phyloP scores from a whole-genome alignment of 495 filamentous ascomycete species.

The Tuber brumale region DNA sequence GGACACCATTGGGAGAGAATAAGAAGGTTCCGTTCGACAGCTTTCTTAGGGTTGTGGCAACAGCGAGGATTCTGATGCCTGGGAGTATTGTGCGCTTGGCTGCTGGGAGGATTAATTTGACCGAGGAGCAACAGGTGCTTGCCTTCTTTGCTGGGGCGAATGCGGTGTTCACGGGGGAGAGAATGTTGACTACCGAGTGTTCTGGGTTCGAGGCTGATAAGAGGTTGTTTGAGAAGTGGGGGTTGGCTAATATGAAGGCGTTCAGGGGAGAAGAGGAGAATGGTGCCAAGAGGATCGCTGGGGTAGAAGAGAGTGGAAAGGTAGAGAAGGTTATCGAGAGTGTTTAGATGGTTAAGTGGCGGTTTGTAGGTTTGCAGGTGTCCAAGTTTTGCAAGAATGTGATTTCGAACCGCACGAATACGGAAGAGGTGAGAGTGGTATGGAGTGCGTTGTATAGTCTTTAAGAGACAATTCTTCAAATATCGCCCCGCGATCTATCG shows the following conservation, averaged over 20 bases:
- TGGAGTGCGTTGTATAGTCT: not conserved
- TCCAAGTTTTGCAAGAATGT: not conserved
- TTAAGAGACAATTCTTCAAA: no score
- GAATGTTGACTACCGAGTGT: conserved; percentile 84
- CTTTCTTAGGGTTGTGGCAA: conserved; percentile 68
- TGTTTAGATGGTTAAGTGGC: not conserved
- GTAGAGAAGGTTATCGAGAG: not conserved
- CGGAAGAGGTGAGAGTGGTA: not conserved
- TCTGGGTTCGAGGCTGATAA: conserved; percentile 83
- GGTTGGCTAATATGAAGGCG: conserved; percentile 62
- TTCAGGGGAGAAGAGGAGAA: conserved; percentile 47
- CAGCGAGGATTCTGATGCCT: conserved; percentile 70
- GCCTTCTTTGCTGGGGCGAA: conserved; percentile 84
- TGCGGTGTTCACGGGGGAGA: conserved; percentile 83
- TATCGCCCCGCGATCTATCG: no score
- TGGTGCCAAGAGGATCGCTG: conserved; percentile 50
- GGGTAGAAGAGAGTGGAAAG: not conserved
- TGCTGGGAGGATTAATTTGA: conserved; percentile 67
- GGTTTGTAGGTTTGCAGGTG: not conserved
- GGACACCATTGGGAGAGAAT: conserved; percentile 69
- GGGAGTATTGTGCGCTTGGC: conserved; percentile 74
- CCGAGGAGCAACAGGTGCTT: conserved; percentile 73
- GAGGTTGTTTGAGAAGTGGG: conserved; percentile 71
- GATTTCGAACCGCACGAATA: not conserved
- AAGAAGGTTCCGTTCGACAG: conserved; percentile 62